Evolutionary conservation across 257 asterid genomes (phyloP), one percentile per base, ranked within the genome.

Genomic region (Echium plantagineum): DNA sequence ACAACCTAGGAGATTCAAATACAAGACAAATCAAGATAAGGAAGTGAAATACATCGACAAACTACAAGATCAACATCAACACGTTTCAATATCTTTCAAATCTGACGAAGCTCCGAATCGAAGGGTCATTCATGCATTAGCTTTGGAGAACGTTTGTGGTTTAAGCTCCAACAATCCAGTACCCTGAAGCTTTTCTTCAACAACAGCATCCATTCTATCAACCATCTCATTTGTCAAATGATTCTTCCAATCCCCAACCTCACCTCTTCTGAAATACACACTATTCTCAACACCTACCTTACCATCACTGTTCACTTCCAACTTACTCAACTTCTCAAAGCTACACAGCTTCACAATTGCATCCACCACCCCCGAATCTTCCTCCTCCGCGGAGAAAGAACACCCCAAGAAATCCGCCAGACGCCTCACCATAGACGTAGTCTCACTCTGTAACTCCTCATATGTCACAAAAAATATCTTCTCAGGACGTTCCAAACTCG

Each of bases 311-410:
- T 28, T 28, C 32, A 28, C 32, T 28, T 28, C 5, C 32, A 28
- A 28, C 6, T 59, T 59, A 7, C 47, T 59, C 63, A 59, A 15
- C n/a, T 35, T 59, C 21, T 59, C 52, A 59, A 59, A 6, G 54
- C 63, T 59, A 35, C 63, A 59, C 7, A 59, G 30, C 22, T 19
- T 31, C 20, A 19, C 46, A 13, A 59, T 59, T 8, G 38, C 63
- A 7, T 59, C 54, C 42, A 21, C 46, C 30, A 16, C 5, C 15
- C 63, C 63, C 1, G 20, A 31, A 17, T n/a, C 54, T 48, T 59
- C 63, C 15, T 59, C 63, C 2, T 35, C 30, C 21, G 10, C 47
- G 1, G 63, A 4, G 53, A 59, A 59, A 31, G 63, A 28, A 59
- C 5, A 38, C 21, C 22, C 30, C n/a, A 59, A n/a, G 13, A 59